phyloP scores from a whole-genome alignment of 78 protist genomes.

The Cavenderia fasciculata region DNA sequence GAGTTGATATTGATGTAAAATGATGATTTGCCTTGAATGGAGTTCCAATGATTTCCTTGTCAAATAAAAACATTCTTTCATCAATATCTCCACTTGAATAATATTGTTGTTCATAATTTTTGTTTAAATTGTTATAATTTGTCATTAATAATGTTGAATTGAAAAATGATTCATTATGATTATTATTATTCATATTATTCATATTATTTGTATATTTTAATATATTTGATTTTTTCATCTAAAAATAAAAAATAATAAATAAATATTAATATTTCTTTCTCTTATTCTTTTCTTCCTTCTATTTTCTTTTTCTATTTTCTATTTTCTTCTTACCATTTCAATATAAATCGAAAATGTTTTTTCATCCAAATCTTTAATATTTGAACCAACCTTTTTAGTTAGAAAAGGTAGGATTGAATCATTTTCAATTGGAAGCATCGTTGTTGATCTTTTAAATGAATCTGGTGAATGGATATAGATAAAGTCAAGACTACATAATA shows the following conservation, averaged over 20 bases:
- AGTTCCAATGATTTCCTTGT: conserved; percentile 32
- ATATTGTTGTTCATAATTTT: conserved; percentile 34
- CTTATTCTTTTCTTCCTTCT: too few species aligned
- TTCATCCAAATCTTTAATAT: too few species aligned
- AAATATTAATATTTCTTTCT: too few species aligned
- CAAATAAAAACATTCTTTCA: conserved; percentile 41
- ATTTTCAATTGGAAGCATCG: too few species aligned
- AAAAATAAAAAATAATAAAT: neutral
- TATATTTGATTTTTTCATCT: neutral
- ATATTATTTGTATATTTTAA: neutral
- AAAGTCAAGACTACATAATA: conserved; percentile 31
- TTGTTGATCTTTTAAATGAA: neutral
- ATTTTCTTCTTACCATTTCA: too few species aligned
- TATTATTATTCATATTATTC: neutral
- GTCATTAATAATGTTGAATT: neutral
- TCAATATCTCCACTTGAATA: conserved; percentile 72
- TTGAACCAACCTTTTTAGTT: too few species aligned
- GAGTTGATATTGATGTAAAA: neutral
- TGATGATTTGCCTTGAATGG: neutral
- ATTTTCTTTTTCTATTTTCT: too few species aligned
- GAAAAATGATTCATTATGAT: neutral
- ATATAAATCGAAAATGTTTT: too few species aligned
- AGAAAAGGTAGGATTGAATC: too few species aligned
- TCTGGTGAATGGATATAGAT: conserved; percentile 13
- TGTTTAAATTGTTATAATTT: conserved; percentile 23